A percentile compares a stretch with the other conserved stretches of the same genome.
phyloP scores from a whole-genome alignment of 1,284 basidiomycete genomes.

The Melanopsichium pennsylvanicum region DNA sequence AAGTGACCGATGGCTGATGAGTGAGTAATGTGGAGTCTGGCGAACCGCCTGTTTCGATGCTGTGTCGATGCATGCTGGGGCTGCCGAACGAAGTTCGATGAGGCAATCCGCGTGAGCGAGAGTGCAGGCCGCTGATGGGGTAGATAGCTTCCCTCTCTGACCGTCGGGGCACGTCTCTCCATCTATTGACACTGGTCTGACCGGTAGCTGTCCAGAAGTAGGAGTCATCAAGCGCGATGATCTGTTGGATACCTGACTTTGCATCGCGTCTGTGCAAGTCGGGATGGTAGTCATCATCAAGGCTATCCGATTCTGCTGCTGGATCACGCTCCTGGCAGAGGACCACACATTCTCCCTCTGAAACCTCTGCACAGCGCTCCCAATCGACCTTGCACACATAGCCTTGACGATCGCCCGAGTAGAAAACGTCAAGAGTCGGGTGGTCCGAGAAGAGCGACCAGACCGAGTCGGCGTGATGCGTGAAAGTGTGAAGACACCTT shows the following conservation, averaged over 20 bases:
- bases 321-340: constrained; percentile 67
- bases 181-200: constrained; percentile 80
- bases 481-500: constrained; percentile 92
- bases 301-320: constrained; percentile 2
- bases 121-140: constrained; percentile 29
- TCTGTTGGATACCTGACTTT: constrained; percentile 78
- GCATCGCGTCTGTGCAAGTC: constrained; percentile 65
- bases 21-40: constrained; percentile 12
- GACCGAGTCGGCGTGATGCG: constrained; percentile 91
- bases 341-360: constrained; percentile 87
- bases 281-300: constrained; percentile 5
- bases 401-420: constrained; percentile 92
- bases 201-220: constrained; percentile 90
- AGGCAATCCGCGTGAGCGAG: constrained; percentile 14
- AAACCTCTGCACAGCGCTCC: constrained; percentile 78
- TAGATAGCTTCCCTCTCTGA: constrained; percentile 47
- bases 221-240: constrained; percentile 83
- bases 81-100: constrained; percentile 29
- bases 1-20: constrained; percentile 38
- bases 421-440: constrained; percentile 88
- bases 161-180: constrained; percentile 72
- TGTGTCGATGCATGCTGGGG: constrained; percentile 19
- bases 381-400: constrained; percentile 89
- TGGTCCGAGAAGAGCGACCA: constrained; percentile 91
- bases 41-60: constrained; percentile 25